Percentiles rank a stretch among this genome's conserved stretches.
Evolutionary conservation across 306 rosid genomes (phyloP).

Genomic region (Trichosanthes cucumerina): DNA sequence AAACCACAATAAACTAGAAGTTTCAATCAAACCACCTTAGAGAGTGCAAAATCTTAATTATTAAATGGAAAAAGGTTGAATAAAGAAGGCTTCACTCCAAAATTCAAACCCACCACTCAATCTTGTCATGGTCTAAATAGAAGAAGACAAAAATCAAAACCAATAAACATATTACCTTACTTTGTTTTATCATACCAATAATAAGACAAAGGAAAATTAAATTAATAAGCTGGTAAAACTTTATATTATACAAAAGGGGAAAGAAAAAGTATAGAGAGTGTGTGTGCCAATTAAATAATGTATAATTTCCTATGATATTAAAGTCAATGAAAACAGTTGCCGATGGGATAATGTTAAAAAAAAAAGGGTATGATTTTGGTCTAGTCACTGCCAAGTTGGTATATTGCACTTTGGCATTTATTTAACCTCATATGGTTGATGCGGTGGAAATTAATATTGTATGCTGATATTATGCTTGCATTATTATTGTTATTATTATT

Average conservation of each 20-base stretch:
- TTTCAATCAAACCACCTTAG: background rate
- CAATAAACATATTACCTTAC: background rate
- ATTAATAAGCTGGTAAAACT: background rate
- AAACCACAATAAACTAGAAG: background rate
- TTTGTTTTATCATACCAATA: background rate
- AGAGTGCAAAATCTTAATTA: background rate
- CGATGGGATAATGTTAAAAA: background rate
- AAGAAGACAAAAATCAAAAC: background rate
- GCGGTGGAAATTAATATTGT: background rate
- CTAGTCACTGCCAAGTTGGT: slow-evolving; percentile 9
- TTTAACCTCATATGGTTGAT: background rate
- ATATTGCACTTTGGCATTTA: background rate
- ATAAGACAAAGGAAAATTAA: background rate
- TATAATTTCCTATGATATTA: background rate
- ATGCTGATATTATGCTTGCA: background rate
- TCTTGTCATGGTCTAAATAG: background rate
- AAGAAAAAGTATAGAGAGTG: background rate
- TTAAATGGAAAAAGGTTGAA: background rate
- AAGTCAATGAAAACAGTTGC: background rate
- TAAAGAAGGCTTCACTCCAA: background rate
- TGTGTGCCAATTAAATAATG: background rate
- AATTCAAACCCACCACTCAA: background rate
- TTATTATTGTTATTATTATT: background rate
- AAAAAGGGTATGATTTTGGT: background rate
- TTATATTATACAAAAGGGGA: background rate